Evolutionary conservation across 1,139 yeast genomes (phyloP), one percentile per base, ranked within the genome.

Genomic region (Yamadazyma triangularis): DNA sequence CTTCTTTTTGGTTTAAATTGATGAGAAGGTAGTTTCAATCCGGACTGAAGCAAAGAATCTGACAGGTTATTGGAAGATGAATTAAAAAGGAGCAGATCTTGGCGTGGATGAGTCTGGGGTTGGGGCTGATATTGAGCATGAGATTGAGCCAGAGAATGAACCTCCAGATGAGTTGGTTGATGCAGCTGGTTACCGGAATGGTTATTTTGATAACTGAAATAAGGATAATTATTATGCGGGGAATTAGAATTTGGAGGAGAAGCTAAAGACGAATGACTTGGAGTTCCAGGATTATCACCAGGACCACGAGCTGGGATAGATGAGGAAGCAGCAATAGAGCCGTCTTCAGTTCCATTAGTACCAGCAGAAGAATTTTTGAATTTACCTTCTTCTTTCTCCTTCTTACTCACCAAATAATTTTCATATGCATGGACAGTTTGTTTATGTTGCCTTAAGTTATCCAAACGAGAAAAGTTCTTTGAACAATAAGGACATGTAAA

Each of bases 371-470:
- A 8, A 25, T 25, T 18, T 12, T 19, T 18, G 21, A n/a, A 18
- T 7, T 18, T 18, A 5, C 6, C 15, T 14, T 20, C 25, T 9
- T 38, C 42, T n/a, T 34, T 31, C 2, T 33, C 39, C 16, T 38
- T 33, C 25, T 41, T 47, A 24, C 28, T 34, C 19, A 55, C 51
- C 34, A 66, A 50, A 42, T 66, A 74, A 35, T 69, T 72, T 47
- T 84, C 88, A 53, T 78, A 79, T 20, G 93, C 88, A 53, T 88
- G 96, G 10, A 88, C 96, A 0, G 96, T 85, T 51, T 87, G 95
- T 41, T 83, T 82, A 57, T 89, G 96, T 58, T 89, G 97, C 36
- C 96, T 73, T 40, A 89, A 66, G 52, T 89, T 89, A 57, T 89
- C 97, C 41, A 87, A 63, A 28, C 96, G 69, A 18, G 91, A 79